Evolutionary conservation across 108 stramenopile genomes (phyloP).

Genomic region (Cyclostephanos tholiformis): DNA sequence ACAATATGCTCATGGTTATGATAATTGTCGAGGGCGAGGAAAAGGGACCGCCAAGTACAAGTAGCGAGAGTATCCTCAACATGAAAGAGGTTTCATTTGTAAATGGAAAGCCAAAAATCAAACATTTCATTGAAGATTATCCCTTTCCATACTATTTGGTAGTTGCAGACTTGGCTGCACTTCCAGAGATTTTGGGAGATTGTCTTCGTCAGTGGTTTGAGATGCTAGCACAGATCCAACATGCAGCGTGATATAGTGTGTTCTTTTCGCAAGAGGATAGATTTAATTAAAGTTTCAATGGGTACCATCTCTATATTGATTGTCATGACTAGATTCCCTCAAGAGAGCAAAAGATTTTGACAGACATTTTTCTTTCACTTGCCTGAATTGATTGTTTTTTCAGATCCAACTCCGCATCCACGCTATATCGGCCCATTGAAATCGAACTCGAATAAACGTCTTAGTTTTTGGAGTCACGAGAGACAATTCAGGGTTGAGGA

Average conservation of each 20-base stretch:
- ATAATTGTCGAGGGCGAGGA: conserved; percentile 89
- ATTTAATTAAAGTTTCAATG: no score
- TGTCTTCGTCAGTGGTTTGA: conserved; percentile 98
- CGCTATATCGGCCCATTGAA: no score
- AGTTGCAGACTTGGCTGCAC: conserved; percentile 81
- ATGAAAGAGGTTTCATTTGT: conserved; percentile 94
- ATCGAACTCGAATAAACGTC: no score
- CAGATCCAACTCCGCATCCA: no score
- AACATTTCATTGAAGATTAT: conserved; percentile 95
- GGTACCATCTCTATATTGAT: neutral
- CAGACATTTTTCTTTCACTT: no score
- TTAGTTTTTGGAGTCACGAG: no score
- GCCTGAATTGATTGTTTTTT: no score
- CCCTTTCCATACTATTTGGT: conserved; percentile 98
- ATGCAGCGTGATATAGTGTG: conserved; percentile 2
- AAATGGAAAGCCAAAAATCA: conserved; percentile 90
- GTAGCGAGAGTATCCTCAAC: conserved; percentile 90
- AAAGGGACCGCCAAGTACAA: conserved; percentile 38
- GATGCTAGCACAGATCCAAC: conserved; percentile 76
- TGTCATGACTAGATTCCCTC: neutral
- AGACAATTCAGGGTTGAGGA: no score
- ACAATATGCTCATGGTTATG: conserved; percentile 92
- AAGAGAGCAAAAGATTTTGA: no score
- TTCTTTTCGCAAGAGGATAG: neutral
- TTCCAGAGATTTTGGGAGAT: conserved; percentile 97